Conservation (phyloP, 106 monocot genomes). For the Allium sativum region DNA sequence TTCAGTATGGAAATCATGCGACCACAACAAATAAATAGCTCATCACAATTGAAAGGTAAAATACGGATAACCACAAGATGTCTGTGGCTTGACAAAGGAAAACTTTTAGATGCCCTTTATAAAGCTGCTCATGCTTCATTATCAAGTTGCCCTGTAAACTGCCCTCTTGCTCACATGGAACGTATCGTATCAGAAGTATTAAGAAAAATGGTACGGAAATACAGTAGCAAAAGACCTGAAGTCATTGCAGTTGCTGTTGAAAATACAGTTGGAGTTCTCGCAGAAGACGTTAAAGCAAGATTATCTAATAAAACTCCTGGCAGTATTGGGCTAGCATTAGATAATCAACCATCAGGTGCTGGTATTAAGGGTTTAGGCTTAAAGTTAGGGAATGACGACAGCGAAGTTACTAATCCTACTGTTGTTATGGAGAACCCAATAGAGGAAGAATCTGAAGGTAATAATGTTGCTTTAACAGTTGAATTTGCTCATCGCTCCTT, state of each 20-base stretch:
- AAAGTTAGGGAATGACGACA: constrained; percentile 8
- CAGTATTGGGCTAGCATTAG: constrained; percentile 16
- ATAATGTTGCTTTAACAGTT: not conserved
- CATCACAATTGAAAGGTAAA: constrained; percentile 78
- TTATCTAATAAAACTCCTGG: constrained; percentile 46
- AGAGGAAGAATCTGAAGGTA: constrained; percentile 30
- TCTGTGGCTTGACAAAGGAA: constrained; percentile 97
- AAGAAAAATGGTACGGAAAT: constrained; percentile 86
- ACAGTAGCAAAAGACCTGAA: constrained; percentile 90
- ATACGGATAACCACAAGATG: constrained; percentile 83
- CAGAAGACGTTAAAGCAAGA: constrained; percentile 37
- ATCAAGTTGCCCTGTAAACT: constrained; percentile 81
- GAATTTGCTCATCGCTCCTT: too few species aligned
- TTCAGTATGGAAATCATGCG: constrained; percentile 88
- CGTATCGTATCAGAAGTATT: constrained; percentile 81
- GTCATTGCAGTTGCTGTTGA: constrained; percentile 85
- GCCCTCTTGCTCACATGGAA: constrained; percentile 88
- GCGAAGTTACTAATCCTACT: constrained; percentile 10
- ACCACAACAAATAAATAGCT: constrained; percentile 40
- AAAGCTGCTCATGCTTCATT: constrained; percentile 93
- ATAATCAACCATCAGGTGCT: constrained; percentile 11
- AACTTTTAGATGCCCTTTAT: constrained; percentile 84
- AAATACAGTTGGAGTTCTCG: constrained; percentile 46
- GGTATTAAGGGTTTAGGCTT: constrained; percentile 20
- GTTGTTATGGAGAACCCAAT: constrained; percentile 1